Percentiles rank a stretch among this genome's conserved stretches.
Evolutionary conservation across 2,329 filamentous ascomycete genomes (phyloP).

Genomic region (Aspergillus pseudoviridinutans): DNA sequence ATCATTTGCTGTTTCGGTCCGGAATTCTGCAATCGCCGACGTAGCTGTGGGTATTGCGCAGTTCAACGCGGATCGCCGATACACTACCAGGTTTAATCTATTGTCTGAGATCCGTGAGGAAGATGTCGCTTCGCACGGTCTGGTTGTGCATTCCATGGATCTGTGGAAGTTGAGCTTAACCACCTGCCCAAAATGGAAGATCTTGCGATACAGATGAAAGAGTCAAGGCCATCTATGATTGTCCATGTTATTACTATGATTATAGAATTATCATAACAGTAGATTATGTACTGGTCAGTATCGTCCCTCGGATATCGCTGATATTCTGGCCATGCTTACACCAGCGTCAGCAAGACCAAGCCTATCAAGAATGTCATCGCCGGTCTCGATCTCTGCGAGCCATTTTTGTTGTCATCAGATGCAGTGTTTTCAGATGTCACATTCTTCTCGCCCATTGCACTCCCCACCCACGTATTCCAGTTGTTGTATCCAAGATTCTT

Average conservation of each 20-base stretch:
- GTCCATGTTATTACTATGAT: neutral
- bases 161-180: neutral
- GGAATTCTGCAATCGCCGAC: neutral
- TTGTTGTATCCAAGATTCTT: constrained; percentile 23
- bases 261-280: neutral
- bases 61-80: neutral
- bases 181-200: neutral
- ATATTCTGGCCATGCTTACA: neutral
- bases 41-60: neutral
- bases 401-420: neutral
- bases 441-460: constrained; percentile 7
- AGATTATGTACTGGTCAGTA: neutral
- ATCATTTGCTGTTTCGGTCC: neutral
- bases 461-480: constrained; percentile 38
- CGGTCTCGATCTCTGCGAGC: neutral
- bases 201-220: neutral
- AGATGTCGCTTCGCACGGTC: neutral
- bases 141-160: too few relatives aligned
- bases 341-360: neutral
- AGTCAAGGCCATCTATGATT: neutral
- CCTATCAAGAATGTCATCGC: neutral
- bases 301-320: neutral
- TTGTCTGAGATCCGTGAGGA: neutral
- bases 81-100: neutral
- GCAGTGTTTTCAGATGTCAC: neutral